Evolutionary conservation across 768 basidiomycete genomes (phyloP).

Genomic region (Rhodosporidiobolus odoratus): DNA sequence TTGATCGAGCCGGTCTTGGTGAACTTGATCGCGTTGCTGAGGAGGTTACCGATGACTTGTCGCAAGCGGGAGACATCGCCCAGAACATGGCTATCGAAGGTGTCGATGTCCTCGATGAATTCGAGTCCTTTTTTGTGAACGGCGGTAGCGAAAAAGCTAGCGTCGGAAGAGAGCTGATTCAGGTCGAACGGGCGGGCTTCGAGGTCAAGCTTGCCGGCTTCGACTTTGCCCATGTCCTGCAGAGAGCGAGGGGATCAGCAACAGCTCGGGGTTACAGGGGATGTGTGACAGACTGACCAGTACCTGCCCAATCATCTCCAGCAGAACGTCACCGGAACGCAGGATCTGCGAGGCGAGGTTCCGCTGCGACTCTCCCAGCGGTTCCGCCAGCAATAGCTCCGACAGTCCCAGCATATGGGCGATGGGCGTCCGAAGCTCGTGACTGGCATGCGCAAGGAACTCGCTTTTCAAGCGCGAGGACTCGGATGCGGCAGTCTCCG

Average conservation of each 20-base stretch:
- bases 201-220: slow-evolving; percentile 39
- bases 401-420: slow-evolving; percentile 32
- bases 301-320: slow-evolving; percentile 38
- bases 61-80: slow-evolving; percentile 81
- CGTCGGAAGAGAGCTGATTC: slow-evolving; percentile 78
- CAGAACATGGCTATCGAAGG: slow-evolving; percentile 82
- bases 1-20: slow-evolving; percentile 52
- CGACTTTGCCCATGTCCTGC: slow-evolving; percentile 40
- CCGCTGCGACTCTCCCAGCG: slow-evolving; percentile 18
- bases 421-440: slow-evolving; percentile 34
- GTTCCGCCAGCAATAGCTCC: slow-evolving; percentile 36
- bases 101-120: slow-evolving; percentile 87
- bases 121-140: slow-evolving; percentile 92
- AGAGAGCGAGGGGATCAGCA: background rate
- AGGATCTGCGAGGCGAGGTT: slow-evolving; percentile 30
- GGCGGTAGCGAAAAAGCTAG: slow-evolving; percentile 91
- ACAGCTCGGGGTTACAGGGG: background rate
- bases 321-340: slow-evolving; percentile 34
- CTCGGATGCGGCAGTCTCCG: slow-evolving; percentile 37
- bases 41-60: slow-evolving; percentile 48
- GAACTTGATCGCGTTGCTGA: slow-evolving; percentile 90
- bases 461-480: slow-evolving; percentile 33
- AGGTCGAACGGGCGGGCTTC: slow-evolving; percentile 32
- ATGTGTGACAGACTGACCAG: slow-evolving; percentile 18
- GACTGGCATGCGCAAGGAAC: slow-evolving; percentile 29